phyloP scores from a whole-genome alignment of 352 stramenopile species.

The Phytopythium oedochilum region DNA sequence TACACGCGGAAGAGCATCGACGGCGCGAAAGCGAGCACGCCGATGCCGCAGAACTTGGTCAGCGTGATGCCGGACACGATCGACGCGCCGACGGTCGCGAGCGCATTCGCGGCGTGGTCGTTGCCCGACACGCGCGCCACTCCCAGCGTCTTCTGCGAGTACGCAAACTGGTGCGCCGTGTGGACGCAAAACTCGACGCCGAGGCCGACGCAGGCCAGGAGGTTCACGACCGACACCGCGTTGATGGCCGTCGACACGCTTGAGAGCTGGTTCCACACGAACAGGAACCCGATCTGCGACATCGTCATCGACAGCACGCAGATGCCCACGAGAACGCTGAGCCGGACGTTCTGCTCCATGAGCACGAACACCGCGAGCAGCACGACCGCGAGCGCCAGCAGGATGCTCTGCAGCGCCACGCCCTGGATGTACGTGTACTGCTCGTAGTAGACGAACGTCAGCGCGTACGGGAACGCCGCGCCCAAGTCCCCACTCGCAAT shows the following conservation, averaged over 20 bases:
- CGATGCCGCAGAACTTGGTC: conserved; percentile 90
- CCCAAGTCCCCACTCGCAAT: conserved; percentile 4
- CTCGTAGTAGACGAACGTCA: conserved; percentile 92
- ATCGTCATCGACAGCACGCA: conserved; percentile 80
- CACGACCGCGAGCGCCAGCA: conserved; percentile 77
- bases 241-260: conserved; percentile 78
- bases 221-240: conserved; percentile 87
- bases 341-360: conserved; percentile 57
- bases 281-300: conserved; percentile 75
- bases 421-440: conserved; percentile 92
- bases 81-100: conserved; percentile 71
- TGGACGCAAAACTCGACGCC: conserved; percentile 90
- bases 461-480: conserved; percentile 82
- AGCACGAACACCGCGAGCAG: conserved; percentile 77
- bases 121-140: conserved; percentile 30
- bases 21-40: conserved; percentile 85
- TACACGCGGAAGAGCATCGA: conserved; percentile 91
- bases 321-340: conserved; percentile 63
- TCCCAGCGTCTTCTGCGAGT: conserved; percentile 42
- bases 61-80: conserved; percentile 91
- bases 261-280: conserved; percentile 68
- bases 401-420: conserved; percentile 79
- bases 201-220: conserved; percentile 83
- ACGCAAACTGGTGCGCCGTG: conserved; percentile 79
- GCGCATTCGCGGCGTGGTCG: conserved; percentile 68